These are phyloP conservation scores for Amyloporia xantha DNA, from an alignment of 768 basidiomycete species.

Conservation along the genomic window DNA sequence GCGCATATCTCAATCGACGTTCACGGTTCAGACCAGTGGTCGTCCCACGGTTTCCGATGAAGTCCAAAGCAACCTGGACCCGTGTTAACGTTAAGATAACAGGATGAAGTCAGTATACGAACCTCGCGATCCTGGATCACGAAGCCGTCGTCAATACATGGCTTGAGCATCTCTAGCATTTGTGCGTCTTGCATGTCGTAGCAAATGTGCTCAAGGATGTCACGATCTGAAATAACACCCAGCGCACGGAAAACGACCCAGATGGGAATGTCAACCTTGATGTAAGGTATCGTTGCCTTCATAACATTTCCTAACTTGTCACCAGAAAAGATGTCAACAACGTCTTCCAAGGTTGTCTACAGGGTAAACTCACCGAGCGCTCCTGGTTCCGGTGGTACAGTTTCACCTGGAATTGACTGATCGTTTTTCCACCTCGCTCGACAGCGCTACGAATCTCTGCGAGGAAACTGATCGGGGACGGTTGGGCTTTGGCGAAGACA, in stretches of 20 bases:
- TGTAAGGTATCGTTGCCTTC: slow-evolving; percentile 96
- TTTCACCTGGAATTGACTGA: slow-evolving; percentile 96
- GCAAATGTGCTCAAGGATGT: slow-evolving; percentile 97
- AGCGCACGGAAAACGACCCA: slow-evolving; percentile 99
- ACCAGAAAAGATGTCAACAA: not conserved
- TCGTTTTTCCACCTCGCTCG: slow-evolving; percentile 97
- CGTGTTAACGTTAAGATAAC: slow-evolving; percentile 9
- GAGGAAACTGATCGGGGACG: slow-evolving; percentile 91
- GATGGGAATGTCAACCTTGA: slow-evolving; percentile 96
- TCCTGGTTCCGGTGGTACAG: slow-evolving; percentile 90
- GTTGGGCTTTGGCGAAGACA: slow-evolving; percentile 96
- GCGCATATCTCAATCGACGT: slow-evolving; percentile 90
- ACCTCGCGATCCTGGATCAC: slow-evolving; percentile 97
- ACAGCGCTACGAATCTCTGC: slow-evolving; percentile 97
- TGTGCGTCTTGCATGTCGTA: slow-evolving; percentile 96
- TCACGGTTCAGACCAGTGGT: slow-evolving; percentile 89
- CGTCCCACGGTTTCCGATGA: slow-evolving; percentile 97
- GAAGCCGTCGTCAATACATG: slow-evolving; percentile 97
- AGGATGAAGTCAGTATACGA: slow-evolving; percentile 10
- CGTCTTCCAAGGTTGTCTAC: not conserved
- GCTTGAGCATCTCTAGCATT: slow-evolving; percentile 97
- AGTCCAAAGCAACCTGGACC: slow-evolving; percentile 72
- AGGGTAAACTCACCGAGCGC: slow-evolving; percentile 58
- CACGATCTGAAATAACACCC: slow-evolving; percentile 94
- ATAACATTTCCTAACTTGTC: slow-evolving; percentile 81